Base-by-base conservation (phyloP, 768 basidiomycete species). In the Lepiota venenata region DNA sequence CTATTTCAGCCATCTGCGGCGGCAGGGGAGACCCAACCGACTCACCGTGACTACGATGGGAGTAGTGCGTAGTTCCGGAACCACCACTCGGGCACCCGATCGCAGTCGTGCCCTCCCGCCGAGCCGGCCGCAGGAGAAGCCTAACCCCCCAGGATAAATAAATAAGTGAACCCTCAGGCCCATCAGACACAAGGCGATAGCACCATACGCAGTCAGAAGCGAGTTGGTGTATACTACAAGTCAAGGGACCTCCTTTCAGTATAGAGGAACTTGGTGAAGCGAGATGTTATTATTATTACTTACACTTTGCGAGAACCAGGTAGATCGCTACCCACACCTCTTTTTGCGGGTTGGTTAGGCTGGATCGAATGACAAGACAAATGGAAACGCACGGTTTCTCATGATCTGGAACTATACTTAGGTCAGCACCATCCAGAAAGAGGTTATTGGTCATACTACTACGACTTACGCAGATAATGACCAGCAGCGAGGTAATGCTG, bases 221-320 rank as follows among this genome's bases (percentile, higher is more conserved):
- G 65, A 65, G 51, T 68, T 68, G 9, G 67, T 63, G 50, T 68
- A 66, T n/a, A 68, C 67, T 68, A n/a, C n/a, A 27, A 9, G n/a
- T 11, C 15, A n/a, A 15, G 18, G 18, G 4, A 29, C 15, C 42
- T 46, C 18, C 42, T 46, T n/a, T 2, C 20, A 11, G 25, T 15
- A 11, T 1, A 16, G 36, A 8, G 32, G 10, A 3, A 29, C n/a
- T 25, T 25, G 3, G 8, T 32, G 32, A 32, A 3, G 32, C 32
- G 32, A 32, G 32, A 32, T 32, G 32, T 11, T 32, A 32, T 32
- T 32, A 10, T 1, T 47, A 48, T 36, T 21, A 29, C 32, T 32
- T 47, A 64, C 64, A 39, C 55, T 66, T 67, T 1, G 64, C 64
- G 22, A 68, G 54, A 36, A 66, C 37, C 1, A 61, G 58, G 52